These are phyloP conservation scores for Calonectria pseudoreteaudii DNA, from an alignment of 2,329 filamentous ascomycete genomes.

Conservation along the genomic window DNA sequence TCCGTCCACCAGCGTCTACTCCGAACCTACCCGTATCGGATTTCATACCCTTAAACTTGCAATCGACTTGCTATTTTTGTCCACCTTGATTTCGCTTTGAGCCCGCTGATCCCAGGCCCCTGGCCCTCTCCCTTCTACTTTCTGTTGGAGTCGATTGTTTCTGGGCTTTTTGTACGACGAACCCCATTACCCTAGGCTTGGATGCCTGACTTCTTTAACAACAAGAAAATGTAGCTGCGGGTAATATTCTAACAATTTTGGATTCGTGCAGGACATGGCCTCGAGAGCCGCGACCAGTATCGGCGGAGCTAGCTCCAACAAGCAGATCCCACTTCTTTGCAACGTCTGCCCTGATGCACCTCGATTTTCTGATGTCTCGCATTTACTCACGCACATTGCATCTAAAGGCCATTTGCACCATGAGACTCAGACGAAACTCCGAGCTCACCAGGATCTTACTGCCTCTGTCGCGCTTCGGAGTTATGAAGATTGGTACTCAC, in stretches of 20 bases:
- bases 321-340: conserved; percentile 78
- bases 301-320: conserved; percentile 38
- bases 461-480: conserved; percentile 71
- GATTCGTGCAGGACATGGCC: conserved; percentile 52
- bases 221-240: background rate
- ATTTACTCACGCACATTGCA: conserved; percentile 90
- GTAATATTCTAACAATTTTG: conserved; percentile 32
- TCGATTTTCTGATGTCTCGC: conserved; percentile 89
- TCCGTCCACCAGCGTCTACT: conserved; percentile 10
- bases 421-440: conserved; percentile 84
- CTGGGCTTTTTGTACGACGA: conserved; percentile 11
- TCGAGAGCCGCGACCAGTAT: conserved; percentile 38
- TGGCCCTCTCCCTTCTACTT: conserved; percentile 44
- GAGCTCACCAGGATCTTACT: conserved; percentile 73
- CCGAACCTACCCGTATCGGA: conserved; percentile 34
- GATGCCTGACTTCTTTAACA: background rate
- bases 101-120: conserved; percentile 28
- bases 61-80: conserved; percentile 39
- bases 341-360: conserved; percentile 84
- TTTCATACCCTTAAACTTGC: conserved; percentile 26
- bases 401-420: conserved; percentile 93
- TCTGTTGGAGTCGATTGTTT: conserved; percentile 4
- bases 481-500: conserved; percentile 84
- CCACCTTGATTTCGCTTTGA: conserved; percentile 37
- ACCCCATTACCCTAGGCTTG: background rate